Evolutionary conservation across 2,329 filamentous ascomycete species (phyloP).

Genomic region (Fusarium oligoseptatum): DNA sequence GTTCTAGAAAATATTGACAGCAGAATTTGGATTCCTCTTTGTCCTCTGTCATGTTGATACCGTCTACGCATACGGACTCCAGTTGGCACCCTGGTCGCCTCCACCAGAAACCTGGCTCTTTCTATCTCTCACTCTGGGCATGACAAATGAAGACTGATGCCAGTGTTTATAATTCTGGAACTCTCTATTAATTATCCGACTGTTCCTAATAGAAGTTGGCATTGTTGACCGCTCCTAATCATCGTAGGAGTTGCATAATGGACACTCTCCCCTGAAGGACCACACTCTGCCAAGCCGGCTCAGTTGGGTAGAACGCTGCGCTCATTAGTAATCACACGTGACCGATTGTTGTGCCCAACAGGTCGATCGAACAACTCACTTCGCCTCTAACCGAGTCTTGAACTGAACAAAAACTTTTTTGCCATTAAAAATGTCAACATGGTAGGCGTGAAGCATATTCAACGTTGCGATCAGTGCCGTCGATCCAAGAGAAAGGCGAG

Average conservation of each 20-base stretch:
- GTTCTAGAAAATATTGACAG: neutral
- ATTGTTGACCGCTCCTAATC: neutral
- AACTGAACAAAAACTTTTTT: neutral
- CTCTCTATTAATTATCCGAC: too few relatives aligned
- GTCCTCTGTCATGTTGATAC: neutral
- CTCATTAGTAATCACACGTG: neutral
- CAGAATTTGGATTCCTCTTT: neutral
- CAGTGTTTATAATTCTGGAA: neutral
- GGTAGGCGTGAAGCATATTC: neutral
- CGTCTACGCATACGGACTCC: neutral
- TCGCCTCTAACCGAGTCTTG: neutral
- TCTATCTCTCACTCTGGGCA: neutral
- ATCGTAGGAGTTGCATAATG: neutral
- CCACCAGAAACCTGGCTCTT: neutral
- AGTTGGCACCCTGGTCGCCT: neutral
- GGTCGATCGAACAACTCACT: neutral
- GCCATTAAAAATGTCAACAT: neutral
- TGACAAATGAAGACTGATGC: neutral
- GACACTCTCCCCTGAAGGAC: neutral
- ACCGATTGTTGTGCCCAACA: neutral
- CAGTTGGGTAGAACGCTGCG: neutral
- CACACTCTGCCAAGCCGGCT: neutral
- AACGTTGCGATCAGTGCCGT: slow-evolving; percentile 3
- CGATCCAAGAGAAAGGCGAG: slow-evolving; percentile 3
- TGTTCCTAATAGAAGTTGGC: neutral